Percentiles rank a stretch among this genome's conserved stretches.
Evolutionary conservation across 2,329 filamentous ascomycete genomes (phyloP).

Genomic region (Fusarium sp.): DNA sequence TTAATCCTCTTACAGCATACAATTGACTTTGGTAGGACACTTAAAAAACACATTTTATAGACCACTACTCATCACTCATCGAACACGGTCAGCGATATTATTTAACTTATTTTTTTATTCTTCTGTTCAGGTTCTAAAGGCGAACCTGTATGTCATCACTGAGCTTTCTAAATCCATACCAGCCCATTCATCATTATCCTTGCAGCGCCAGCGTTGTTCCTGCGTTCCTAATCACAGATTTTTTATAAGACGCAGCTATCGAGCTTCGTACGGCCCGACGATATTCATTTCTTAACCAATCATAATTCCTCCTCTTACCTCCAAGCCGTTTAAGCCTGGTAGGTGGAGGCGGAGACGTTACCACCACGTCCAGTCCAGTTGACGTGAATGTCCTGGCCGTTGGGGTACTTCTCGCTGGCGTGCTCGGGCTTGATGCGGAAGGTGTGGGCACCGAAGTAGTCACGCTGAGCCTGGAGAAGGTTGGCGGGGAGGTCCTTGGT

Average conservation of each 20-base stretch:
- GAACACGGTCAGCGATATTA: background rate
- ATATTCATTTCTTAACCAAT: slow-evolving; percentile 38
- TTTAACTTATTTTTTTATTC: slow-evolving; percentile 26
- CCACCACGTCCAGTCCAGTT: slow-evolving; percentile 99
- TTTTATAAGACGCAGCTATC: slow-evolving; percentile 38
- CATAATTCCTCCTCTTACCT: slow-evolving; percentile 26
- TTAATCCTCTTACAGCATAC: background rate
- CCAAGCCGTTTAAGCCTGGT: slow-evolving; percentile 80
- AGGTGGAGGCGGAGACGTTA: slow-evolving; percentile 96
- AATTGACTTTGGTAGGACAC: background rate
- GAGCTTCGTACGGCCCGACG: slow-evolving; percentile 34
- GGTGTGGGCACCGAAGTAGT: slow-evolving; percentile 98
- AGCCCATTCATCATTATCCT: slow-evolving; percentile 45
- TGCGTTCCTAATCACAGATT: slow-evolving; percentile 44
- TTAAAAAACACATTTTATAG: background rate
- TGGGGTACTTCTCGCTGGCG: slow-evolving; percentile 82
- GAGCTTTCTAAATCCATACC: slow-evolving; percentile 45
- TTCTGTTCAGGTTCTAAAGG: slow-evolving; percentile 31
- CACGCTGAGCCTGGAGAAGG: slow-evolving; percentile 97
- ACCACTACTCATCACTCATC: background rate
- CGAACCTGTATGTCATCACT: slow-evolving; percentile 36
- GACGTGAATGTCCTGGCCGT: slow-evolving; percentile 92
- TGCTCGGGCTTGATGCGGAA: slow-evolving; percentile 87
- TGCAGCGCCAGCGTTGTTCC: slow-evolving; percentile 41
- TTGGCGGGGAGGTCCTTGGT: slow-evolving; percentile 98